Evolutionary conservation across 2,329 filamentous ascomycete genomes (phyloP).

Genomic region (Trichophyton equinum): DNA sequence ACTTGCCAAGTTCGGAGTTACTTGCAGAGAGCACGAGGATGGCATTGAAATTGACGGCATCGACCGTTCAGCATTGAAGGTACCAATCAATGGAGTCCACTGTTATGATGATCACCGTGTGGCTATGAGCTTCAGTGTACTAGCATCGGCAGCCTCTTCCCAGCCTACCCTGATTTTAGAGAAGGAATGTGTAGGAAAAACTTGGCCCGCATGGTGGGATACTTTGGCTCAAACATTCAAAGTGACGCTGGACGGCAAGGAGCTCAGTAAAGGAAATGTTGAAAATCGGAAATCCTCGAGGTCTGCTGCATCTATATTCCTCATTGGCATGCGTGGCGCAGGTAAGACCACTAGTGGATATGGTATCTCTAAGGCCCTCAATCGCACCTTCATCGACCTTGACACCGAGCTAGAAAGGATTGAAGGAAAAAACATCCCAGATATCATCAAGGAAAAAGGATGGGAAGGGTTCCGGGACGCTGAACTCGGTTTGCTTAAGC

Average conservation of each 20-base stretch:
- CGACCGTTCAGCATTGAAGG: constrained; percentile 38
- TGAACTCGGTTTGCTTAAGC: constrained; percentile 62
- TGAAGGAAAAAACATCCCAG: constrained; percentile 64
- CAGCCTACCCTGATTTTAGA: constrained; percentile 67
- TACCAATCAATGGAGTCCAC: constrained; percentile 57
- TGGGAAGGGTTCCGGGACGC: constrained; percentile 81
- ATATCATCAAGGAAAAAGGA: constrained; percentile 64
- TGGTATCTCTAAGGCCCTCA: constrained; percentile 67
- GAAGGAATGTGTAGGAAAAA: constrained; percentile 89
- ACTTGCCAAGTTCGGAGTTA: constrained; percentile 82
- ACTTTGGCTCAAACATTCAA: constrained; percentile 65
- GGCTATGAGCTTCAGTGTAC: constrained; percentile 94
- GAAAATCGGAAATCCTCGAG: constrained; percentile 29
- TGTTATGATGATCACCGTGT: constrained; percentile 98
- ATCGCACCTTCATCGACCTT: constrained; percentile 70
- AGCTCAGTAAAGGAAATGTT: constrained; percentile 32
- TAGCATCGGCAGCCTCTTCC: constrained; percentile 56
- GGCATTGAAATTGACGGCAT: constrained; percentile 61
- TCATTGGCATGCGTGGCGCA: constrained; percentile 94
- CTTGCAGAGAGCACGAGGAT: constrained; percentile 77
- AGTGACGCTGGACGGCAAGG: constrained; percentile 62
- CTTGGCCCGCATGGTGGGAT: constrained; percentile 99
- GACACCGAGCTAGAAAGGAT: constrained; percentile 73
- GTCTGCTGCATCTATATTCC: constrained; percentile 59
- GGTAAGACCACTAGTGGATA: constrained; percentile 89